phyloP scores from a whole-genome alignment of 2,329 filamentous ascomycete genomes.

The Plenodomus tracheiphilus region DNA sequence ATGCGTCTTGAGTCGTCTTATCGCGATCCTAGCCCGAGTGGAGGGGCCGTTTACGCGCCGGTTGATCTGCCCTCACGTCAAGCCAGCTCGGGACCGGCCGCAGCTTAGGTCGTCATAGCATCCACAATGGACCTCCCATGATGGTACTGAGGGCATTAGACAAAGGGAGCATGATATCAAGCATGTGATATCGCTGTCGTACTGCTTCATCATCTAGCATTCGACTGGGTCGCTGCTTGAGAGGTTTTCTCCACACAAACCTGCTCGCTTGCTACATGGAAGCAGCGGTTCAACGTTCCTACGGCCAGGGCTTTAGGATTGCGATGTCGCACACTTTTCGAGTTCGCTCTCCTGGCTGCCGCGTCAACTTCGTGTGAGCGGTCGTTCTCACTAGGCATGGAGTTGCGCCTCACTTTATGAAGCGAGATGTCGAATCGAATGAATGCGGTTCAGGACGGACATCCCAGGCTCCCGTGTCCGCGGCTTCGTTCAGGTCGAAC shows the following conservation, averaged over 20 bases:
- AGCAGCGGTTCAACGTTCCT: background rate
- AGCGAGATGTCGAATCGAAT: background rate
- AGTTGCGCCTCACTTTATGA: constrained; percentile 25
- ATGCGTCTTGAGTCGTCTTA: constrained; percentile 20
- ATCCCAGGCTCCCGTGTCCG: constrained; percentile 1
- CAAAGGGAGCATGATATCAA: constrained; percentile 32
- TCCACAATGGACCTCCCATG: constrained; percentile 25
- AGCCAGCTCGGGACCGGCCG: constrained; percentile 43
- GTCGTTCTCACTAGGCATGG: constrained; percentile 14
- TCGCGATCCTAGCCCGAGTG: constrained; percentile 27
- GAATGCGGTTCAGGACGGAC: background rate
- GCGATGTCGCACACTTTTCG: background rate
- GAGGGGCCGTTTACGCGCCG: constrained; percentile 41
- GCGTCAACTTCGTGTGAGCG: constrained; percentile 1
- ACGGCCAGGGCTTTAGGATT: background rate
- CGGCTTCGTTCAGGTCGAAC: constrained; percentile 6
- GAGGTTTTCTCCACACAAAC: no score
- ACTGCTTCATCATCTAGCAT: background rate
- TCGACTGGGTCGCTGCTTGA: background rate
- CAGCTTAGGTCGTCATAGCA: constrained; percentile 27
- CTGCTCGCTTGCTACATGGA: no score
- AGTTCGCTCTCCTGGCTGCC: background rate
- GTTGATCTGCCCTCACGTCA: constrained; percentile 40
- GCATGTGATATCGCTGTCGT: constrained; percentile 30
- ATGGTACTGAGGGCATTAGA: constrained; percentile 19